A percentile compares a stretch with the other conserved stretches of the same genome.
Evolutionary conservation across 345 rosid species (phyloP).

Genomic region (Microcos paniculata): DNA sequence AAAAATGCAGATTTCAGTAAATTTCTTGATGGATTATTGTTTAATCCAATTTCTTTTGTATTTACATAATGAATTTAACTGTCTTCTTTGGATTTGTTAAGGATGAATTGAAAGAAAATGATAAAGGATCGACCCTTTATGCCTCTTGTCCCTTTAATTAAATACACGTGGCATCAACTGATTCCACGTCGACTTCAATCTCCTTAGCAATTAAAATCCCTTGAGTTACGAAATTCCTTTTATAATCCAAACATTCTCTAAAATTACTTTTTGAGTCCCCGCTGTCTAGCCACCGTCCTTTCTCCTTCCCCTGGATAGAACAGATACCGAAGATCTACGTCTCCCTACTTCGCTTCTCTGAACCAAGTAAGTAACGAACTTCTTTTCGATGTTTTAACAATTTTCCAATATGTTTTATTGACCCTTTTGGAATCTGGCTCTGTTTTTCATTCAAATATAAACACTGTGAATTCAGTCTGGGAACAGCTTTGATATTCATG

Average conservation of each 20-base stretch:
- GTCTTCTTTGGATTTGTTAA: too few species aligned
- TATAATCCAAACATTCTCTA: neutral
- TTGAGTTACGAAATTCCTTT: neutral
- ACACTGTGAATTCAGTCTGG: neutral
- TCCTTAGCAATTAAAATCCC: neutral
- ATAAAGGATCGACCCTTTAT: too few species aligned
- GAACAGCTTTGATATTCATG: slow-evolving; percentile 6
- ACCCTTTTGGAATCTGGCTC: neutral
- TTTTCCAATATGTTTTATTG: neutral
- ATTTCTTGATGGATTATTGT: too few species aligned
- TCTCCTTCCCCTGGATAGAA: neutral
- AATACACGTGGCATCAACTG: neutral
- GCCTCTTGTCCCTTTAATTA: neutral
- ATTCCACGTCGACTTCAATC: neutral
- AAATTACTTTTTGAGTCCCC: neutral
- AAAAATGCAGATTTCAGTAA: too few species aligned
- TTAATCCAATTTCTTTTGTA: too few species aligned
- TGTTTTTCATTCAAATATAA: neutral
- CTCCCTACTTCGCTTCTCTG: slow-evolving; percentile 15
- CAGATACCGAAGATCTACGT: neutral
- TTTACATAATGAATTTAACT: too few species aligned
- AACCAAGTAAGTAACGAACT: slow-evolving; percentile 26
- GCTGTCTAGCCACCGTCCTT: neutral
- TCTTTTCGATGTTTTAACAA: neutral
- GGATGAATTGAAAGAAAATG: too few species aligned